Base-by-base conservation (phyloP, 306 rosid genomes). In the Carpinus fangiana region DNA sequence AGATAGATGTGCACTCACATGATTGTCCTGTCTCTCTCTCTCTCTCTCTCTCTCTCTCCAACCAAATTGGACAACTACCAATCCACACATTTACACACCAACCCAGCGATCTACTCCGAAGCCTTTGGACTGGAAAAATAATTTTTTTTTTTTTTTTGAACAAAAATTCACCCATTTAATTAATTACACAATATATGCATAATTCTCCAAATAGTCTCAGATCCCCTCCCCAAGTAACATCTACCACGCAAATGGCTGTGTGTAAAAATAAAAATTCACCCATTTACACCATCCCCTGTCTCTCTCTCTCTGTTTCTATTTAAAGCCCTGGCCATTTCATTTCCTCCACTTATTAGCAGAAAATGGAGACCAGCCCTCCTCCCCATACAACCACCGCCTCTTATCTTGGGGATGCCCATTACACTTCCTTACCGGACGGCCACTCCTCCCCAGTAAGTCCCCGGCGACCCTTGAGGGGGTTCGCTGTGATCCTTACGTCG, bases 371-470 rank as follows among this genome's bases (percentile, higher is more conserved):
- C 69, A 69, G 46, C 6, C 52, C 6, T 2, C 38, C 43, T 64
- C 55, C 79, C 74, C 46, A 61, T 11, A 45, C 36, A 5, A 60
- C 41, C 14, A 43, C 50, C 20, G 71, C 18, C 47, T 6, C 43
- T 73, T 82, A 83, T 72, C 26, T 74, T 38, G 80, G 82, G 41
- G 45, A 84, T n/a, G 56, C 75, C 48, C 73, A 34, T 36, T 59
- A 54, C 70, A 28, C 66, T 75, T 82, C 90, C 8, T 86, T 93
- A 81, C 81, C 81, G 41, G 80, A 76, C 43, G 43, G 43, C 10
- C 75, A 76, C 52, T 76, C 86, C 20, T 55, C 69, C 7, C 47
- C 64, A 14, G 50, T 8, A 17, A 70, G 20, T 13, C 34, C 34
- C 0, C 62, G 81, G 31, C 74, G 86, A 55, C 4, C 72, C 28